Percentiles rank a stretch among this genome's conserved stretches.
These are phyloP conservation scores for Primulina huaijiensis DNA, from an alignment of 257 asterid genomes.

Conservation along the genomic window DNA sequence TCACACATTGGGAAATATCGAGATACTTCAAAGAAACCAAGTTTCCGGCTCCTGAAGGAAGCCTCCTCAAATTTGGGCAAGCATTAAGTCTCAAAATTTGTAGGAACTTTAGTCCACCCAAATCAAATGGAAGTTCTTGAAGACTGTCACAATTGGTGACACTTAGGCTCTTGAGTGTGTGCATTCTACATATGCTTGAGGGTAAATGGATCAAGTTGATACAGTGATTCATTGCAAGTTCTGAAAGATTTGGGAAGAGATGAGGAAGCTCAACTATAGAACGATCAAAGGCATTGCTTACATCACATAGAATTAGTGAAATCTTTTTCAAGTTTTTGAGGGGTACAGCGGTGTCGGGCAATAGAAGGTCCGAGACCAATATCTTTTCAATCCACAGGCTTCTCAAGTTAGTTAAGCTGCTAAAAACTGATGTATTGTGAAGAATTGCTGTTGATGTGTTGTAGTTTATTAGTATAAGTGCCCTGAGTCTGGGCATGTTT, in stretches of 20 bases:
- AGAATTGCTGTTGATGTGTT: conserved; percentile 47
- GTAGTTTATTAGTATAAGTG: conserved; percentile 70
- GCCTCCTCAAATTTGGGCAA: conserved; percentile 62
- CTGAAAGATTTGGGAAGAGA: conserved; percentile 76
- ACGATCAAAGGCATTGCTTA: conserved; percentile 44
- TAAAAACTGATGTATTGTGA: conserved; percentile 56
- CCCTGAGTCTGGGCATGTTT: conserved; percentile 77
- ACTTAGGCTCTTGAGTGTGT: conserved; percentile 57
- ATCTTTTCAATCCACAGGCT: conserved; percentile 90
- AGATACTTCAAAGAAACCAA: conserved; percentile 54
- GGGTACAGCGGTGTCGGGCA: conserved; percentile 51
- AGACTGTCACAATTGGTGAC: conserved; percentile 79
- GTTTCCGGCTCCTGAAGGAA: conserved; percentile 52
- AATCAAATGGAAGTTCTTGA: conserved; percentile 54
- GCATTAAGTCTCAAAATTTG: conserved; percentile 65
- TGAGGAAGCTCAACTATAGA: conserved; percentile 45
- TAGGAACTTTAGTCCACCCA: conserved; percentile 48
- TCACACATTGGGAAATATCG: conserved; percentile 73
- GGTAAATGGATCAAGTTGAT: conserved; percentile 68
- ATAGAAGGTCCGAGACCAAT: conserved; percentile 37
- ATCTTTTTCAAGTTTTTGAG: conserved; percentile 54
- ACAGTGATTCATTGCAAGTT: conserved; percentile 86
- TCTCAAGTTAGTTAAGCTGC: conserved; percentile 54
- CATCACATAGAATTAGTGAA: conserved; percentile 68
- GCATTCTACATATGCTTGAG: conserved; percentile 57